Evolutionary conservation across 768 basidiomycete species (phyloP).

Genomic region (Trametes cubensis): DNA sequence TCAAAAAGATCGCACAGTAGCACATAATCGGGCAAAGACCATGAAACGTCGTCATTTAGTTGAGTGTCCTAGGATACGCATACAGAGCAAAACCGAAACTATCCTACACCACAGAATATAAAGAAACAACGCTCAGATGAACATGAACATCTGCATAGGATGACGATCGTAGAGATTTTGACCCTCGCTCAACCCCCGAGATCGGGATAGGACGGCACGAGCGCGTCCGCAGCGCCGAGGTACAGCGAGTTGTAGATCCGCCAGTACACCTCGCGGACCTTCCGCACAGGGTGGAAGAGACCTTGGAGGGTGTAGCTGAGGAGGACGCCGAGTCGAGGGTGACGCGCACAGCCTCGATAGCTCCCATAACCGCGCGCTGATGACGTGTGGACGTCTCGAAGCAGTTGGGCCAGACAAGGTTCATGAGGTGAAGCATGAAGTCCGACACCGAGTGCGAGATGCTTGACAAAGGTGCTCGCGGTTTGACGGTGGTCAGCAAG

Average conservation of each 20-base stretch:
- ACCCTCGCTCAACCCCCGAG: slow-evolving; percentile 83
- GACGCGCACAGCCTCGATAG: slow-evolving; percentile 95
- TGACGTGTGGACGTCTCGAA: slow-evolving; percentile 97
- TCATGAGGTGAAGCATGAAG: slow-evolving; percentile 96
- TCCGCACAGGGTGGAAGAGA: slow-evolving; percentile 94
- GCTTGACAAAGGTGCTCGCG: slow-evolving; percentile 97
- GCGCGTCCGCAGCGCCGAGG: slow-evolving; percentile 84
- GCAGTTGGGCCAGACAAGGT: slow-evolving; percentile 98
- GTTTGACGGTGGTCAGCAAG: slow-evolving; percentile 98
- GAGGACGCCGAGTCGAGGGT: slow-evolving; percentile 90
- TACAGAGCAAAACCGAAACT: slow-evolving; percentile 9
- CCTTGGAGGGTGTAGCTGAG: slow-evolving; percentile 94
- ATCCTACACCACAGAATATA: slow-evolving; percentile 18
- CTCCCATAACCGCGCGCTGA: slow-evolving; percentile 98
- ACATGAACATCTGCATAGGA: slow-evolving; percentile 83
- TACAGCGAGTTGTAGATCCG: slow-evolving; percentile 94
- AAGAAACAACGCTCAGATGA: slow-evolving; percentile 52
- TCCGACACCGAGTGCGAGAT: slow-evolving; percentile 97
- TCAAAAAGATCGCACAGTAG: too few species aligned
- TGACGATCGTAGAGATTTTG: slow-evolving; percentile 88
- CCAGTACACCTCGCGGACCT: slow-evolving; percentile 97
- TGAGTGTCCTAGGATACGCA: slow-evolving; percentile 6
- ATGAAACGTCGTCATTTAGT: neutral
- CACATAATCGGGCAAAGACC: neutral
- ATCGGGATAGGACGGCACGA: slow-evolving; percentile 96